Conservation (phyloP, 306 rosid species). For the Trifolium fragiferum region DNA sequence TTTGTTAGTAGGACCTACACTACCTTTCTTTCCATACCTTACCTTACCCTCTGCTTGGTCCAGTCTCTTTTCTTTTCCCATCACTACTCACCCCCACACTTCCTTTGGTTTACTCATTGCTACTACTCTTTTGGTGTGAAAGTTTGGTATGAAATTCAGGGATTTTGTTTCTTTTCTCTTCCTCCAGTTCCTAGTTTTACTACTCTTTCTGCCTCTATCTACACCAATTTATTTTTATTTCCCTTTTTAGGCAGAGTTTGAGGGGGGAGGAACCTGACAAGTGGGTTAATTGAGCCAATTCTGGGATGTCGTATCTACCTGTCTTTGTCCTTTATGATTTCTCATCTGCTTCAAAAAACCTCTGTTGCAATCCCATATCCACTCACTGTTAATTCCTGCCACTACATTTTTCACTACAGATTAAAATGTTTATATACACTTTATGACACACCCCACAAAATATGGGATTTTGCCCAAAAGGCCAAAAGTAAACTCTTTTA, state of each 20-base stretch:
- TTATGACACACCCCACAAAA: constrained; percentile 36
- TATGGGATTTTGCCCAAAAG: constrained; percentile 23
- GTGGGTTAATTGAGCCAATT: constrained; percentile 61
- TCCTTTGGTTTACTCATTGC: constrained; percentile 43
- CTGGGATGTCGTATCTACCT: constrained; percentile 68
- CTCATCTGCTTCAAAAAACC: constrained; percentile 62
- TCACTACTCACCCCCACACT: constrained; percentile 45
- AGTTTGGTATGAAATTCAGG: constrained; percentile 86
- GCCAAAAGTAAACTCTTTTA: neutral
- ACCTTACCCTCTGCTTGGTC: constrained; percentile 29
- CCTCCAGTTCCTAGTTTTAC: constrained; percentile 7
- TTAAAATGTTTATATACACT: constrained; percentile 5
- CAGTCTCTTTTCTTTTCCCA: constrained; percentile 49
- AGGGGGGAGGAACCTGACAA: constrained; percentile 50
- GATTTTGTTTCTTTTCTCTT: constrained; percentile 49
- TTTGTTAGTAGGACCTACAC: constrained; percentile 46
- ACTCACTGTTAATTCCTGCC: constrained; percentile 44
- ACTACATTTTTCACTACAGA: constrained; percentile 26
- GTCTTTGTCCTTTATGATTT: constrained; percentile 70
- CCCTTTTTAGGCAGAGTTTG: constrained; percentile 46
- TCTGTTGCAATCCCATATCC: constrained; percentile 61
- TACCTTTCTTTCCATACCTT: constrained; percentile 34
- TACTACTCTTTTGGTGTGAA: constrained; percentile 45
- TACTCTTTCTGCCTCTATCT: neutral
- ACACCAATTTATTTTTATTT: constrained; percentile 34